A percentile compares a stretch with the other conserved stretches of the same genome.
Conservation (phyloP, 805 yeast genomes). For the Wickerhamomyces alni region DNA sequence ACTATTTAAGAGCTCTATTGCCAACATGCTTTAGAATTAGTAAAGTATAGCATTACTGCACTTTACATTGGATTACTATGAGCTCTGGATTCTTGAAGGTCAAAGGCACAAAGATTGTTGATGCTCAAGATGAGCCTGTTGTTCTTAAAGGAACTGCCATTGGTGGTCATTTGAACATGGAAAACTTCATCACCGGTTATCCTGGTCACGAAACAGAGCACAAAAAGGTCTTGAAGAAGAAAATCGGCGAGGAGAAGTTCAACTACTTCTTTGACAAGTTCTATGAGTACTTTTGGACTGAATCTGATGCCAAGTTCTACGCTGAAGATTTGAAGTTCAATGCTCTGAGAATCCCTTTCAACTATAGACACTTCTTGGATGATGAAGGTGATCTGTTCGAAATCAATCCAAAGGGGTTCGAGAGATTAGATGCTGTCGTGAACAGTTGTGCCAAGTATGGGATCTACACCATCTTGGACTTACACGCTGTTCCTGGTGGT, state of each 20-base stretch:
- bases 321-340: slow-evolving; percentile 34
- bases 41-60: too few relatives aligned
- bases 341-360: slow-evolving; percentile 45
- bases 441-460: slow-evolving; percentile 40
- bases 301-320: slow-evolving; percentile 41
- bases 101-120: slow-evolving; percentile 43
- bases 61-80: too few relatives aligned
- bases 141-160: slow-evolving; percentile 44
- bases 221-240: slow-evolving; percentile 32
- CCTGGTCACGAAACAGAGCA: slow-evolving; percentile 51
- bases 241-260: slow-evolving; percentile 41
- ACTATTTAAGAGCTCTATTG: too few relatives aligned
- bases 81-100: slow-evolving; percentile 34
- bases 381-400: slow-evolving; percentile 36
- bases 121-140: slow-evolving; percentile 30
- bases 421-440: slow-evolving; percentile 36
- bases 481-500: slow-evolving; percentile 48
- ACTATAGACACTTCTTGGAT: slow-evolving; percentile 43
- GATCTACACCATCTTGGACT: slow-evolving; percentile 42
- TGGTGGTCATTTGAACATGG: slow-evolving; percentile 50
- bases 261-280: slow-evolving; percentile 45
- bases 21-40: too few relatives aligned
- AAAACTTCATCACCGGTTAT: slow-evolving; percentile 49
- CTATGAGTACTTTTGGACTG: slow-evolving; percentile 50
- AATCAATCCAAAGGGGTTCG: slow-evolving; percentile 40